A percentile compares a stretch with the other conserved stretches of the same genome.
Conservation (phyloP, 129 eudicot genomes). For the Flaveria brownii region DNA sequence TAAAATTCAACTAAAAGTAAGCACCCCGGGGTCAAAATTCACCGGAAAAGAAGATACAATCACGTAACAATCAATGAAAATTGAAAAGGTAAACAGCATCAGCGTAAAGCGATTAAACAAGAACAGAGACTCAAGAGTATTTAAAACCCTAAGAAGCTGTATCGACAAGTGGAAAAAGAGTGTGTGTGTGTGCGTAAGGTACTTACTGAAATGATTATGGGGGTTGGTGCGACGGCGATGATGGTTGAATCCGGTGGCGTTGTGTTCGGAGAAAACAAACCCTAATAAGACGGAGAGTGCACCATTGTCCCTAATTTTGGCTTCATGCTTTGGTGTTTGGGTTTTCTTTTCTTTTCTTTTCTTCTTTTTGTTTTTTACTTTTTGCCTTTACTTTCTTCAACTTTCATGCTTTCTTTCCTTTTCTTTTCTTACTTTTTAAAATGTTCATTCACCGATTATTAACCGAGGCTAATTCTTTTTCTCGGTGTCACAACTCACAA, state of each 20-base stretch:
- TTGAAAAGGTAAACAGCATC: neutral
- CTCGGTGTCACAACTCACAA: neutral
- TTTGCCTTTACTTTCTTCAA: constrained; percentile 26
- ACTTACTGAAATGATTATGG: constrained; percentile 9
- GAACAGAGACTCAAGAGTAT: neutral
- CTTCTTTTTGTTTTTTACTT: constrained; percentile 16
- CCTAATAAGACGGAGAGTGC: constrained; percentile 37
- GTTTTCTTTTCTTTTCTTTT: neutral
- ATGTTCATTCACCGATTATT: neutral
- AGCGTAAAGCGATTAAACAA: neutral
- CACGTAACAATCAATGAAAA: neutral
- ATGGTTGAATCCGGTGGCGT: constrained; percentile 14
- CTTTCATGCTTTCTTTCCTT: constrained; percentile 15
- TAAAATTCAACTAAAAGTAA: constrained; percentile 3
- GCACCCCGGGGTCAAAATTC: neutral
- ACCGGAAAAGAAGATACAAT: neutral
- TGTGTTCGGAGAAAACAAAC: constrained; percentile 29
- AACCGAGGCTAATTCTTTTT: neutral
- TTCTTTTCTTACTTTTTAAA: neutral
- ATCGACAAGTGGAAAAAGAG: neutral
- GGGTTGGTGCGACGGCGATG: constrained; percentile 8
- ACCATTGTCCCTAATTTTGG: constrained; percentile 16
- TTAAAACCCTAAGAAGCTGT: constrained; percentile 21
- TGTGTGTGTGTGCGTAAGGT: neutral
- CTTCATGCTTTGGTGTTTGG: neutral